phyloP scores from a whole-genome alignment of 805 yeast species.

The Metschnikowia chrysomelidarum region DNA sequence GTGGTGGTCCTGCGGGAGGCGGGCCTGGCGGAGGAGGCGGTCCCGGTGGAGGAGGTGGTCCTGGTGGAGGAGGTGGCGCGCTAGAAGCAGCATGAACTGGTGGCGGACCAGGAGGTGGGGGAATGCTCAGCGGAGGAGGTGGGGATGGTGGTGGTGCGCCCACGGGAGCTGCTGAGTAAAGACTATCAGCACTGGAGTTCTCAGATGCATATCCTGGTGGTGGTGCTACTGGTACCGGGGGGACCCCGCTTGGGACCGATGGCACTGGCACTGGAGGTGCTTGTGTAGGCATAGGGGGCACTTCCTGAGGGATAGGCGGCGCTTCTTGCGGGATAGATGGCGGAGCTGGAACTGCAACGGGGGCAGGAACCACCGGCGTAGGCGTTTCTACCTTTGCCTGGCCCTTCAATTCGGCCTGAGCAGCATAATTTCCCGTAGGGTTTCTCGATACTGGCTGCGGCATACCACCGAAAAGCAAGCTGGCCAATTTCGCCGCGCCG shows the following conservation, averaged over 20 bases:
- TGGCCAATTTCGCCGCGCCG: slow-evolving; percentile 57
- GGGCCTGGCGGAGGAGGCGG: slow-evolving; percentile 13
- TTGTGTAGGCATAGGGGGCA: slow-evolving; percentile 17
- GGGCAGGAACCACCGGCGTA: slow-evolving; percentile 14
- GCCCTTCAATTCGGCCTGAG: slow-evolving; percentile 12
- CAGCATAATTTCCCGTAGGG: slow-evolving; percentile 13
- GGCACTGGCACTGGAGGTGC: slow-evolving; percentile 8
- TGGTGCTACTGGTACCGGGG: slow-evolving; percentile 22
- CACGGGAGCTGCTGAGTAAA: too few relatives aligned
- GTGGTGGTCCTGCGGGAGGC: slow-evolving; percentile 14
- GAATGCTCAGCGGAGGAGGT: slow-evolving; percentile 1
- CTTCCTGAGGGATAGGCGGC: slow-evolving; percentile 19
- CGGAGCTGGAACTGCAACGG: slow-evolving; percentile 1
- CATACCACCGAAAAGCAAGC: slow-evolving; percentile 52
- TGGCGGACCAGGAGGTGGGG: slow-evolving; percentile 5
- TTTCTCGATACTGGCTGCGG: slow-evolving; percentile 34
- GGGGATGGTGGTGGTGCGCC: too few relatives aligned
- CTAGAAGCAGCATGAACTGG: slow-evolving; percentile 1
- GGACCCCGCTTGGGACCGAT: slow-evolving; percentile 6
- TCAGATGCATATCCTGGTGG: slow-evolving; percentile 12
- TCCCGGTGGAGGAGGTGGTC: slow-evolving; percentile 11
- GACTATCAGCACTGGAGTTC: neutral
- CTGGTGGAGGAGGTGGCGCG: slow-evolving; percentile 10
- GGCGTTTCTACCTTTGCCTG: slow-evolving; percentile 19
- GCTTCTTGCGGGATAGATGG: slow-evolving; percentile 20